Percentiles rank a stretch among this genome's conserved stretches.
These are phyloP conservation scores for Komagataella pseudopastoris DNA, from an alignment of 805 yeast genomes.

Conservation along the genomic window DNA sequence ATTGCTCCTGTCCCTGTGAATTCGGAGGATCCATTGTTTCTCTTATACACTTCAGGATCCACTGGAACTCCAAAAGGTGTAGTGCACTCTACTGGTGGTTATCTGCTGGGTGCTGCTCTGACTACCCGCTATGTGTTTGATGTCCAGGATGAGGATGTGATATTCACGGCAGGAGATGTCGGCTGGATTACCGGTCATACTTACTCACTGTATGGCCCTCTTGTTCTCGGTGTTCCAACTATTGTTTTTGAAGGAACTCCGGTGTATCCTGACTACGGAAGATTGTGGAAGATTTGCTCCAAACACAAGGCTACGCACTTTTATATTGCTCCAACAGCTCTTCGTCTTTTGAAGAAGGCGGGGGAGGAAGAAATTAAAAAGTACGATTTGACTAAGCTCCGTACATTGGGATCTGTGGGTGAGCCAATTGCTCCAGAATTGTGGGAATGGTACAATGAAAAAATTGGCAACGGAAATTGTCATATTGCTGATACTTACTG, in stretches of 20 bases:
- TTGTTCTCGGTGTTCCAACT: constrained; percentile 77
- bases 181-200: constrained; percentile 99
- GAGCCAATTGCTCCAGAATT: constrained; percentile 97
- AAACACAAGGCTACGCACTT: constrained; percentile 86
- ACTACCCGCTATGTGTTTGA: constrained; percentile 92
- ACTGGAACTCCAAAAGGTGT: constrained; percentile 99
- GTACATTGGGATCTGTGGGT: constrained; percentile 94
- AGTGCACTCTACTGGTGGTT: constrained; percentile 91
- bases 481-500: constrained; percentile 95
- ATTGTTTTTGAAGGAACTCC: constrained; percentile 96
- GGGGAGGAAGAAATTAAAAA: constrained; percentile 76
- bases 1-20: constrained; percentile 78
- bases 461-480: constrained; percentile 80
- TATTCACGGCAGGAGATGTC: constrained; percentile 96
- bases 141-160: constrained; percentile 72
- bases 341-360: constrained; percentile 71
- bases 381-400: constrained; percentile 73
- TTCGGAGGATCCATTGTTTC: constrained; percentile 89
- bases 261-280: constrained; percentile 86
- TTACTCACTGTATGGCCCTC: constrained; percentile 90
- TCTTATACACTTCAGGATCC: constrained; percentile 95
- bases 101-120: constrained; percentile 80
- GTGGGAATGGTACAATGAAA: constrained; percentile 96
- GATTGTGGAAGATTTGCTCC: constrained; percentile 96
- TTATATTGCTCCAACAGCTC: constrained; percentile 97